Base-by-base conservation (phyloP, 306 rosid species). In the Casuarina cunninghamiana region DNA sequence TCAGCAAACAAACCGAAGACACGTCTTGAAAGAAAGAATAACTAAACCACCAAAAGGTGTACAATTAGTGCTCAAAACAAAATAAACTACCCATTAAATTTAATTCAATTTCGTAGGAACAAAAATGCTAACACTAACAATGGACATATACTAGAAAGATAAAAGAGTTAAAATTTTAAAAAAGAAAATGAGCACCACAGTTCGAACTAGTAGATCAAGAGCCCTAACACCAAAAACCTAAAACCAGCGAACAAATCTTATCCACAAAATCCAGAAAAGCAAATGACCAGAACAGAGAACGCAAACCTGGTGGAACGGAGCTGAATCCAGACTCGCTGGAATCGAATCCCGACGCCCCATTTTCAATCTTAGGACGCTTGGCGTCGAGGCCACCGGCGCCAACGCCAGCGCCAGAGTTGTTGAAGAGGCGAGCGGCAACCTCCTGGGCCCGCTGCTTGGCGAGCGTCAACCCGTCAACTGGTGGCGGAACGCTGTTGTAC, bases 391-490 rank as follows among this genome's bases (percentile, higher is more conserved):
- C 80, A 19, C 75, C 79, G 37, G 53, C 73, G 10, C 17, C 86
- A 32, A 84, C 85, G 6, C 80, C 87, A 10, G 77, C 79, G 3
- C 76, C 75, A 43, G 75, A 77, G 81, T 75, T 78, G 87, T 77
- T 81, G 74, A 83, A 84, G 81, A 96, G 86, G 2, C 97, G 97
- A 74, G 99, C 90, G 3, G 99, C 98, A 42, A 96, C 94, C 89
- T 93, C 97, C 84, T 96, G 99, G 2, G 98, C 99, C 2, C 89
- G 90, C 80, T 91, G 98, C 83, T 96, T 96, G 77, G 97, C 97
- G n/a, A 86, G 84, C 79, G 90, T 90, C 81, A 96, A 83, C 61
- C 88, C 98, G 53, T 89, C 85, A 43, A 83, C 82, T 2, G 96
- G 89, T 0, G 96, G 93, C 2, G 92, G 90, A 2, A 87, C 96